Base-by-base conservation (phyloP, 257 asterid genomes). In the Voacanga thouarsii region DNA sequence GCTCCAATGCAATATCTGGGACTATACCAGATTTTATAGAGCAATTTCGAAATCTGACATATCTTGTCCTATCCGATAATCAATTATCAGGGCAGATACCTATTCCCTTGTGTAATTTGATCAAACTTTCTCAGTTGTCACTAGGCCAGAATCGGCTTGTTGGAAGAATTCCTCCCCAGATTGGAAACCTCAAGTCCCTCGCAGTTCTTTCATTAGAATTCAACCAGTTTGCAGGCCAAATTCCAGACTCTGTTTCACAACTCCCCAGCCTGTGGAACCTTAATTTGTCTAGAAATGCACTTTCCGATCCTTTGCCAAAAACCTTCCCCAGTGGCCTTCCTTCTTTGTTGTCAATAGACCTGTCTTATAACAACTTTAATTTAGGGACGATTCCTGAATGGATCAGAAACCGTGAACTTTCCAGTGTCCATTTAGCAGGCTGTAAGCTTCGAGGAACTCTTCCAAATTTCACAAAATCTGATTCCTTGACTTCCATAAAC, bases 241-340 rank as follows among this genome's bases (percentile, higher is more conserved):
- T 95, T 71, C 99, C 99, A 21, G 94, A 79, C 51, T 82, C 99
- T 56, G 82, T 93, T 74, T 81, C 96, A 15, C 85, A 78, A 67
- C 45, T 95, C 39, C 92, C 77, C 53, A 86, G 49, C 80, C 78
- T 95, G 55, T 95, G 99, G 99, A 88, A 87, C 85, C 94, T 95
- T 47, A 95, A 90, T 76, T 72, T 95, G 47, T 90, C 98, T 0
- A 86, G 94, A 78, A 95, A 95, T 86, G 64, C 19, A 39, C 84
- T 95, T 65, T 74, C 79, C 28, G 85, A 80, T 72, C 97, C 96
- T 67, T 75, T 95, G 79, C 98, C 99, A n/a, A 85, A 75, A 24
- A 39, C 87, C n/a, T 88, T 91, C 28, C 66, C 82, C 11, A 82
- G 75, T 57, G 96, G 96, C 4, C 88, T 92, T 45, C 96, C 86